Evolutionary conservation across 805 yeast genomes (phyloP).

Genomic region (Tetrapisispora phaffii): DNA sequence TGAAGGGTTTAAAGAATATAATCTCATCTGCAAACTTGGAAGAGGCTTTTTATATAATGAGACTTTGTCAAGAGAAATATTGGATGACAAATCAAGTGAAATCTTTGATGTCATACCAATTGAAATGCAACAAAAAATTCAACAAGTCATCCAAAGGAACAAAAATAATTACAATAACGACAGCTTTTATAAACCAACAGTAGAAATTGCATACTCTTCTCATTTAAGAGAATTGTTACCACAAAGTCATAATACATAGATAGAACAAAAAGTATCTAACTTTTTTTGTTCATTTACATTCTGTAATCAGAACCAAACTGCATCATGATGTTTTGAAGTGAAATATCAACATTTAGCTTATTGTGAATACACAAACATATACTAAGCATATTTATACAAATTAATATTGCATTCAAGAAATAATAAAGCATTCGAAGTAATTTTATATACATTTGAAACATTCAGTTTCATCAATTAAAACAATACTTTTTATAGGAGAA

Average conservation of each 20-base stretch:
- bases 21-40: background rate
- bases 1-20: slow-evolving; percentile 16
- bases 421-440: no score
- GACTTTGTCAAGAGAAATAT: no score
- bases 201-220: background rate
- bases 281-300: no score
- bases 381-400: no score
- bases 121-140: background rate
- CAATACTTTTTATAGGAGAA: no score
- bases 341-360: no score
- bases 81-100: no score
- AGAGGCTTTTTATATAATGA: background rate
- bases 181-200: background rate
- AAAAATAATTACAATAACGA: background rate
- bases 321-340: background rate
- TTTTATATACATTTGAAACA: no score
- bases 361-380: no score
- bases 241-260: background rate
- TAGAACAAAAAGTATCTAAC: background rate
- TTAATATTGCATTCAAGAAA: no score
- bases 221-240: background rate
- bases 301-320: no score
- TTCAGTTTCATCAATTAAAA: no score
- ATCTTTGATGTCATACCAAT: background rate
- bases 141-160: background rate